Base-by-base conservation (phyloP, 805 yeast species). In the Candida parachauliodes region DNA sequence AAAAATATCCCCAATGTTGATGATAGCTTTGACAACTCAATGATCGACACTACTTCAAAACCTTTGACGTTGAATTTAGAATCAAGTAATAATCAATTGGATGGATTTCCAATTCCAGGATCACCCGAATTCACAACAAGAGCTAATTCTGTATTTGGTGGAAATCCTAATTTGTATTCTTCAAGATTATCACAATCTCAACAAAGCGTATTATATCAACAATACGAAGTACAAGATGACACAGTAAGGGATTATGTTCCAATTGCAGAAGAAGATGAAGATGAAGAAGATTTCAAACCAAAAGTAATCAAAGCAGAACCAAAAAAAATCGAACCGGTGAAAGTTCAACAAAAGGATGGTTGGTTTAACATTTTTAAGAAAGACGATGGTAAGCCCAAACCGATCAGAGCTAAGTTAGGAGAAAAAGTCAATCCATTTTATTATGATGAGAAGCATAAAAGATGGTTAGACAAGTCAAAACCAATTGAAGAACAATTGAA, bases 321-420 rank as follows among this genome's bases (percentile, higher is more conserved):
- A 32, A 14, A 25, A 37, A 36, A 50, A 40, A 30, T 49, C 41
- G 32, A 36, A 30, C 40, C 36, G 32, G 38, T 38, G 47, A 50
- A 46, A 35, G n/a, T n/a, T n/a, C n/a, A n/a, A n/a, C 50, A 26
- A 42, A 43, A 35, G 14, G 33, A 26, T 11, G 33, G 27, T 11
- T 84, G 95, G 86, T 60, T 83, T 42, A 68, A 74, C 39, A 43
- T 55, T 19, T 54, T 69, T 31, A 29, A 29, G 17, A 59, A 61
- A 33, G 72, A 71, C 31, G 74, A 76, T 20, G 81, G 76, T 32
- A 85, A 77, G 36, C 87, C 86, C 27, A 86, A 85, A 52, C 84
- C 88, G 0, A 73, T 81, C 44, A 76, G 78, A 45, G 98, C 96
- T 25, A 88, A 93, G 48, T 63, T 93, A 37, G 98, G 98, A 9